These are phyloP conservation scores for Aspergillus sp. DNA, from an alignment of 2,329 filamentous ascomycete genomes.

Conservation along the genomic window DNA sequence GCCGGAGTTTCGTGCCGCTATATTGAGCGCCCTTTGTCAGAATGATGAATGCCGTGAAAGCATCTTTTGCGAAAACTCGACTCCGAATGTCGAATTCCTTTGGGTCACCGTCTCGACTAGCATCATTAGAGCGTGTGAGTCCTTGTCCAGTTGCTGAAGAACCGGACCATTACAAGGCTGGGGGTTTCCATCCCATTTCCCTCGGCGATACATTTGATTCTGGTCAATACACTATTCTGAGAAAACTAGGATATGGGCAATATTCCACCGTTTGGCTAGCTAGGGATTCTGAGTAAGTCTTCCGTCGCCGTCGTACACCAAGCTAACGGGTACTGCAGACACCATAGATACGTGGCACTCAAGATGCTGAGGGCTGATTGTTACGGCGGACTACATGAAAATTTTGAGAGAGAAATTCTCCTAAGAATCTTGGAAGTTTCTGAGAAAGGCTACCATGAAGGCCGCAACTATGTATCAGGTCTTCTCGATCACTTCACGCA, in stretches of 20 bases:
- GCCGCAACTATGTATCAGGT: conserved; percentile 10
- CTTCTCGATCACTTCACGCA: conserved; percentile 18
- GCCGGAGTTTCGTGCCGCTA: too few relatives aligned
- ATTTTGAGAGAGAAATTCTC: conserved; percentile 16
- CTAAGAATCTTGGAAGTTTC: conserved; percentile 10
- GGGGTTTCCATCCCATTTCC: conserved; percentile 81
- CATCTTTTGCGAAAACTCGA: background rate
- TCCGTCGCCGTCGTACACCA: background rate
- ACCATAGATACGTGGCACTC: conserved; percentile 14
- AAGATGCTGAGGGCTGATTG: conserved; percentile 18
- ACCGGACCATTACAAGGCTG: conserved; percentile 91
- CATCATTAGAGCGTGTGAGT: conserved; percentile 1
- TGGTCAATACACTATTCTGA: conserved; percentile 79
- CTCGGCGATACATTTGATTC: conserved; percentile 90
- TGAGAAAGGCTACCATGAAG: conserved; percentile 9
- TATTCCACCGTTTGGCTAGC: conserved; percentile 81
- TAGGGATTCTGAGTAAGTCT: conserved; percentile 55
- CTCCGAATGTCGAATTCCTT: conserved; percentile 2
- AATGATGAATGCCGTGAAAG: conserved; percentile 6
- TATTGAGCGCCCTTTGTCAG: conserved; percentile 13
- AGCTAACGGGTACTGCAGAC: conserved; percentile 8
- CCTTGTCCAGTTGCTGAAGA: conserved; percentile 49
- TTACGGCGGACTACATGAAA: conserved; percentile 14
- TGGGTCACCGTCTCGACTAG: background rate
- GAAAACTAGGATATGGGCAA: conserved; percentile 89